Base-by-base conservation (phyloP, 306 rosid species). In the Medicago lupulina region DNA sequence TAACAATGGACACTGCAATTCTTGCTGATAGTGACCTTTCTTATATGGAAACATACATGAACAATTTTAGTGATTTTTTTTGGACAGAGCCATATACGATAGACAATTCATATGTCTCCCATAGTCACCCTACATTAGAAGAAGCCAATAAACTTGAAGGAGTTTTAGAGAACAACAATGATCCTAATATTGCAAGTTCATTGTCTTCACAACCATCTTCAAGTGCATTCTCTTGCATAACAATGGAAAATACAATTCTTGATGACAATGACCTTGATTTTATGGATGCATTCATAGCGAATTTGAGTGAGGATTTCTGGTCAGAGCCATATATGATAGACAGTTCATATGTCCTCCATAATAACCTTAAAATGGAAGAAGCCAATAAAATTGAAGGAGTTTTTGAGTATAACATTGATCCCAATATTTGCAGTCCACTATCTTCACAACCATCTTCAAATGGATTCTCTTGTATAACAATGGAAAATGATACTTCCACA, bases 61-160 rank as follows among this genome's bases (percentile, higher is more conserved):
- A 71, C 3, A 62, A 25, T 15, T 3, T 28, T 51, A 21, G 18
- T 73, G 21, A 13, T 1, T 14, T 44, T 73, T 64, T 80, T 34
- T 80, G 83, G 79, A 66, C 79, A 19, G 64, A 80, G 5, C 74
- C 83, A 18, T 66, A 53, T 17, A 15, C 73, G 59, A 39, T 16
- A 28, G 83, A 80, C 7, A 54, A 15, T 16, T 53, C 67, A 8
- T 76, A 76, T 17, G 80, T n/a, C 59, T 59, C 36, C 36, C 36
- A 31, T 31, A 31, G 4, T 31, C 36, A 31, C 36, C 36, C 36
- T 31, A 31, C 6, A 31, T 3, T 31, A 6, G 36, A 31, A 31
- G 36, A 31, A 31, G 4, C 36, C 36, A 31, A 31, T 5, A 31
- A 31, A 31, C 36, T 31, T 31, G 36, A 31, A 31, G 36, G 36